Conservation (phyloP, 176 grass and related monocot species). For the Cymbopogon citratus region DNA sequence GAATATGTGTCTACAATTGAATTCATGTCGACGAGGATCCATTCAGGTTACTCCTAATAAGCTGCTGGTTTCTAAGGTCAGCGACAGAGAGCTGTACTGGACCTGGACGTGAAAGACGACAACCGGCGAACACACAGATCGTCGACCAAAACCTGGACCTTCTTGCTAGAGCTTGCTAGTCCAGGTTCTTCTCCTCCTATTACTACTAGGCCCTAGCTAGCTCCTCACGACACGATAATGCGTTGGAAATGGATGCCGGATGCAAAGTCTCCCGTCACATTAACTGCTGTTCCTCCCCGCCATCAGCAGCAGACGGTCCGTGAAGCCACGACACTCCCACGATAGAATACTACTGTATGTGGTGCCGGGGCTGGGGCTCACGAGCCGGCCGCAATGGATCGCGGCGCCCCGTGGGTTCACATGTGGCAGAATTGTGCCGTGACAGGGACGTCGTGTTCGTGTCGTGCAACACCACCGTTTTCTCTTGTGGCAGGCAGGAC, state of each 20-base stretch:
- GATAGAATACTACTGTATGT: too few relatives aligned
- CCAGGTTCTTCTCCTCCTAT: background rate
- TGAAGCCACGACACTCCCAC: background rate
- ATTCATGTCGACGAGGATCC: too few relatives aligned
- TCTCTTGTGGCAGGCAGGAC: too few relatives aligned
- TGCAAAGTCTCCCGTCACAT: conserved; percentile 4
- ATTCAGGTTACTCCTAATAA: too few relatives aligned
- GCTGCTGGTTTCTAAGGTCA: too few relatives aligned
- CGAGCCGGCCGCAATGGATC: conserved; percentile 14
- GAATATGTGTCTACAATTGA: too few relatives aligned
- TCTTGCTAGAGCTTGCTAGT: background rate
- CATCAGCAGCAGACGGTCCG: background rate
- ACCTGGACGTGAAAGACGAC: background rate
- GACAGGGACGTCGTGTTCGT: background rate
- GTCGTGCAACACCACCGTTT: background rate
- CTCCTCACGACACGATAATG: background rate
- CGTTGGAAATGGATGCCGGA: background rate
- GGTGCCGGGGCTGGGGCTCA: background rate
- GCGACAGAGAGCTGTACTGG: background rate
- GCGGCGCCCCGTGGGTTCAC: conserved; percentile 40
- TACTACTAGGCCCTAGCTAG: background rate
- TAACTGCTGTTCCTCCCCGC: background rate
- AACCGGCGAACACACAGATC: too few relatives aligned
- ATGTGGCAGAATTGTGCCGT: background rate
- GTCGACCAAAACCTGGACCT: too few relatives aligned